Percentiles rank a stretch among this genome's conserved stretches.
Conservation (phyloP, 140 eudicot species). For the Senecio squalidus region DNA sequence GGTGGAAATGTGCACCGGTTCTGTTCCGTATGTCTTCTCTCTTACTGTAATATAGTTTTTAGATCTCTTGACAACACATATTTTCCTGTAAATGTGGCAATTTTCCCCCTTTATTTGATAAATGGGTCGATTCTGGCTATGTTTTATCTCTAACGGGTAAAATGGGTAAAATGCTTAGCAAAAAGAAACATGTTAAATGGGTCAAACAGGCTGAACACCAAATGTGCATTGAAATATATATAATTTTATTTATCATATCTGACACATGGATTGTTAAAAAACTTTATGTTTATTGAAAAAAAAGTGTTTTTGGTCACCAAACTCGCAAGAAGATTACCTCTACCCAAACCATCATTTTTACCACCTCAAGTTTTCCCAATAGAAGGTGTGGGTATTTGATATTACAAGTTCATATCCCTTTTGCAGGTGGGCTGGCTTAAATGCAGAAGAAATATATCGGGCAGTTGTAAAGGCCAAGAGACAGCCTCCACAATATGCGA, state of each 20-base stretch:
- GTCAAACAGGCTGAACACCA: neutral
- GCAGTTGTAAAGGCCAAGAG: constrained; percentile 68
- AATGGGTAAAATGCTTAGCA: too few relatives aligned
- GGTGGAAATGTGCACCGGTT: constrained; percentile 99
- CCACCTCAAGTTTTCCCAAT: neutral
- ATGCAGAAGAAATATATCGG: constrained; percentile 85
- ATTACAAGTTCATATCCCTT: constrained; percentile 12
- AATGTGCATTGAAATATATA: too few relatives aligned
- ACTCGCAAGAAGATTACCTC: too few relatives aligned
- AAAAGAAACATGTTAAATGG: too few relatives aligned
- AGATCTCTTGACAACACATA: constrained; percentile 2
- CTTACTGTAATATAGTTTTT: constrained; percentile 9
- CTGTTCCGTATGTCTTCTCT: constrained; percentile 73
- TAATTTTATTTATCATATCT: too few relatives aligned
- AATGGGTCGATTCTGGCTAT: neutral
- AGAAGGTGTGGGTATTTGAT: constrained; percentile 5
- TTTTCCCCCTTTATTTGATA: too few relatives aligned
- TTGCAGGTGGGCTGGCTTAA: constrained; percentile 94
- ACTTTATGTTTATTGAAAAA: too few relatives aligned
- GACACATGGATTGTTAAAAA: too few relatives aligned
- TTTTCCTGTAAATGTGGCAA: neutral
- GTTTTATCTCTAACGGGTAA: too few relatives aligned
- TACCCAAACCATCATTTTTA: neutral
- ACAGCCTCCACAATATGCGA: constrained; percentile 97
- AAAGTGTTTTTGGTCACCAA: too few relatives aligned